Base-by-base conservation (phyloP, 352 stramenopile genomes). In the Globisporangium cystogenes region DNA sequence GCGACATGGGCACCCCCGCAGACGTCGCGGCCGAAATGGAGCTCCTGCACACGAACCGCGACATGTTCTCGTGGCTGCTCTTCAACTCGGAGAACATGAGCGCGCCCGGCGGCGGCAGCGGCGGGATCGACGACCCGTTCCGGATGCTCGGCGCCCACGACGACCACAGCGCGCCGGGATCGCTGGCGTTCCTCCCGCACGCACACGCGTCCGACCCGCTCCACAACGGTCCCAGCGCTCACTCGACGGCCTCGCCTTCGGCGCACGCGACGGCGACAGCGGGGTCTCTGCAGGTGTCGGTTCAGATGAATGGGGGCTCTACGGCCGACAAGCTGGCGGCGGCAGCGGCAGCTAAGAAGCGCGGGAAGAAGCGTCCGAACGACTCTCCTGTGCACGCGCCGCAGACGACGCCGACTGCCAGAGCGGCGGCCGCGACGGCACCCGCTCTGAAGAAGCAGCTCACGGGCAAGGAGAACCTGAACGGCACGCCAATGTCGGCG, bases 31-130 rank as follows among this genome's bases (percentile, higher is more conserved):
- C 67, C 36, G 80, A 90, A 26, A 79, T 88, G 65, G 80, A 90
- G 53, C 62, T 90, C 11, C 67, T 90, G 48, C 68, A 66, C 51
- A 70, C 64, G 24, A 91, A 87, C 62, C 80, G 80, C 48, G 81
- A 92, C 59, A 87, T 92, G 78, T 90, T 92, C 57, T 90, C 81
- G 50, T 92, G 81, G 81, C 67, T 90, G 53, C 62, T 92, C 23
- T 87, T 90, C 64, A 92, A 90, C 71, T 92, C 81, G 61, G 81
- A 92, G 60, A 85, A 89, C 66, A 88, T 91, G 60, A 72, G 72
- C 35, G 80, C 80, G 31, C 64, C 74, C 14, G 59, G 57, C 31
- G 23, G 44, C 29, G 48, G 48, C 36, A 31, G 45, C 50, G n/a
- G n/a, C n/a, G n/a, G n/a, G n/a, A 46, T 78, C 39, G 74, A 90